Evolutionary conservation across 2,329 filamentous ascomycete species (phyloP), one percentile per base, ranked within the genome.

Genomic region (Aspergillus sp.): DNA sequence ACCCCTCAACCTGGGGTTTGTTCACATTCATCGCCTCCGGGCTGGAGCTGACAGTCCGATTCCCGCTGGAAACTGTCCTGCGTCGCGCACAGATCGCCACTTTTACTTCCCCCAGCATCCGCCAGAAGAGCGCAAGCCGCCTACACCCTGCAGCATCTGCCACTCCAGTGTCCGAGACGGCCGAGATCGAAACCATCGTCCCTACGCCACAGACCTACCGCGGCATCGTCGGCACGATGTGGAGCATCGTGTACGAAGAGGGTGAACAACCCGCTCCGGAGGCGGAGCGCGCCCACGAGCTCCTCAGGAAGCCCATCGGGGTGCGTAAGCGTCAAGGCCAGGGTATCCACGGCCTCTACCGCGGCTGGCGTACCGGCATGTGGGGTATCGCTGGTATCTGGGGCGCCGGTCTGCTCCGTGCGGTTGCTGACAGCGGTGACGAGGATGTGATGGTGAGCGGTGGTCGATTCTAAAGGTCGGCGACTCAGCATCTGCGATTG

Each of bases 191-290:
- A 50, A 91, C 90, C 0, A 86, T 96, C 50, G 85, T 97, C 0
- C 85, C 88, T 2, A 79, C 89, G 0, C 75, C 75, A 13, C 92
- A 91, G 2, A 83, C 83, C 3, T 99, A 96, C 69, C 79, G 83
- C 32, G 94, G 94, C n/a, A 80, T 96, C 1, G 70, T 94, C n/a
- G 89, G 90, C 3, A 96, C 93, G 2, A 92, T 96, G 82, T 93
- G 90, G 79, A 83, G 83, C 54, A 94, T 99, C 55, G 81, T 89
- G 1, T 81, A 86, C 33, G 89, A 95, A 63, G 94, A 99, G 70
- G 94, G 94, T 7, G 75, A 68, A 14, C 66, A 67, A 49, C 45
- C 72, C 16, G 66, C 65, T 19, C 78, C 77, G 54, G 76, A 83
- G 8, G 72, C 79, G 10, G 68, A 74, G 44, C 67, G 63, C 24